Base-by-base conservation (phyloP, 257 asterid genomes). In the Solanum clarkiae region DNA sequence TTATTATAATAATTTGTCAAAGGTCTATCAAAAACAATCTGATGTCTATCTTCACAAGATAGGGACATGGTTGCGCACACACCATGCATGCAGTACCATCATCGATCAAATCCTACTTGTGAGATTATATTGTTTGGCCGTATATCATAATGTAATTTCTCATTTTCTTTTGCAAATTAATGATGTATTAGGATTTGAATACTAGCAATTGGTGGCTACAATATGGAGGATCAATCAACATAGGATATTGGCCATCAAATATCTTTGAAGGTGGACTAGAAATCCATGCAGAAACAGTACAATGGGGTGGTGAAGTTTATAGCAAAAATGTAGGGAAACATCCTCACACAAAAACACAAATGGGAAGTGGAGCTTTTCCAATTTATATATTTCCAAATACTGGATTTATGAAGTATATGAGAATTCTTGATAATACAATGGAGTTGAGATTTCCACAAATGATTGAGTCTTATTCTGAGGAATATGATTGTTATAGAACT, bases 231-330 rank as follows among this genome's bases (percentile, higher is more conserved):
- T 65, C 29, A 5, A 84, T 80, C 71, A 84, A 89, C 81, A 86
- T 93, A 20, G 97, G 98, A 13, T 94, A 93, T 65, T 94, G 94
- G 94, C 97, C 98, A 10, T 24, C 72, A 0, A 84, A 89, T 13
- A 91, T 94, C 0, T 94, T 94, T 15, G 47, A 0, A 1, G 1
- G 13, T 72, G 83, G 83, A 3, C 53, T 92, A n/a, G 47, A 18
- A 0, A 1, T 18, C 0, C 94, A 89, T 29, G 95, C 97, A 0
- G 77, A 54, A 8, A 91, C 90, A 0, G 97, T 88, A 6, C 92
- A 93, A 51, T 92, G 97, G 98, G 98, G 97, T 8, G 98, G 97
- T 13, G 97, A 94, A 62, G 97, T 94, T 56, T 92, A 90, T 42
- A 94, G 97, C 89, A 15, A 84, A 8, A 88, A 85, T 17, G 93